Conservation (phyloP, 2,329 filamentous ascomycete species). For the Chaetomium olivaceum region DNA sequence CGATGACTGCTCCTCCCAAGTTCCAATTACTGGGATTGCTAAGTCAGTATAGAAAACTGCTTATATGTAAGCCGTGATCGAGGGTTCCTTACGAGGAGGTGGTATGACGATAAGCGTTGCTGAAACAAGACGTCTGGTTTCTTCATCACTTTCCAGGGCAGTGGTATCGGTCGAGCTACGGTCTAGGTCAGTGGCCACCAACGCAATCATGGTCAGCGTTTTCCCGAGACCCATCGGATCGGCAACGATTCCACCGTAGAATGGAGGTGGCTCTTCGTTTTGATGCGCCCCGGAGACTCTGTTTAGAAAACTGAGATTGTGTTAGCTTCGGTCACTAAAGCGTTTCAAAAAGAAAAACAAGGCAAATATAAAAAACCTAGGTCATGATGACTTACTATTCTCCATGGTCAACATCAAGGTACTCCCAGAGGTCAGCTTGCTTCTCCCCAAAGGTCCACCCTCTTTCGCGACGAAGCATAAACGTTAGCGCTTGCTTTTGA, state of each 20-base stretch:
- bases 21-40: constrained; percentile 38
- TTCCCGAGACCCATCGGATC: constrained; percentile 52
- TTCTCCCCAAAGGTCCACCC: constrained; percentile 39
- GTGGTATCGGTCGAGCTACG: constrained; percentile 17
- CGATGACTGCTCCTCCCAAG: constrained; percentile 43
- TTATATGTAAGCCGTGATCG: not conserved
- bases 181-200: constrained; percentile 39
- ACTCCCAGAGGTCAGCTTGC: constrained; percentile 41
- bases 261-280: constrained; percentile 37
- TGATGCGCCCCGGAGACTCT: constrained; percentile 36
- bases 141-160: not conserved
- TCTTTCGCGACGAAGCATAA: constrained; percentile 43
- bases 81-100: constrained; percentile 35
- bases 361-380: not conserved
- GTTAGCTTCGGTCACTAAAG: not conserved
- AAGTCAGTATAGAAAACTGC: not conserved
- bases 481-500: constrained; percentile 47
- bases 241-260: constrained; percentile 48
- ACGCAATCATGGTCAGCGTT: constrained; percentile 46
- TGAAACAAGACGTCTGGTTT: not conserved
- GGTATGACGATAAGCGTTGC: constrained; percentile 42
- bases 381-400: constrained; percentile 28
- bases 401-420: constrained; percentile 27
- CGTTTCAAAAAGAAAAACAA: not conserved
- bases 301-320: constrained; percentile 40